These are phyloP conservation scores for Cardamine resedifolia DNA, from an alignment of 345 rosid genomes.

Conservation along the genomic window DNA sequence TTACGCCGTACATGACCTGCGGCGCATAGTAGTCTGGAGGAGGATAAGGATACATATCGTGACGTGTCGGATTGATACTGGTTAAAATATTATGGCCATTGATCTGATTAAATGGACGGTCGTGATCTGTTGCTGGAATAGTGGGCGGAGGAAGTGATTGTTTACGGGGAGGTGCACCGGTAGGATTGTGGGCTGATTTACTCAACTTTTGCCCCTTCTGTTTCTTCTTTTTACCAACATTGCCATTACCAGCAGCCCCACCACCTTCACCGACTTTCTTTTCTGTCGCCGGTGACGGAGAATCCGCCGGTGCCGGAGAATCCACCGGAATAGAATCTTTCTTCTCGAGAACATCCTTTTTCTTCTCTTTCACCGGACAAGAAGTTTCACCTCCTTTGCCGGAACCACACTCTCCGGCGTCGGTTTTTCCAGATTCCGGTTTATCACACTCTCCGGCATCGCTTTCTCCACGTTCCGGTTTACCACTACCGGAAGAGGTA, in stretches of 20 bases:
- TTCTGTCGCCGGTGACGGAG: constrained; percentile 40
- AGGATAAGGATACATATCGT: constrained; percentile 36
- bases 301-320: constrained; percentile 35
- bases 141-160: constrained; percentile 30
- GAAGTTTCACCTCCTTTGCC: neutral
- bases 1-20: constrained; percentile 49
- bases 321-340: constrained; percentile 22
- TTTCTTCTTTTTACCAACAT: constrained; percentile 57
- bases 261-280: constrained; percentile 23
- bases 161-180: constrained; percentile 17
- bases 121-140: constrained; percentile 14
- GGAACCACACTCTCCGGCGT: constrained; percentile 27
- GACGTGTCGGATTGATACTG: constrained; percentile 49
- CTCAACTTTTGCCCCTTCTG: constrained; percentile 56
- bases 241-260: constrained; percentile 15
- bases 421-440: constrained; percentile 31
- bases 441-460: constrained; percentile 28
- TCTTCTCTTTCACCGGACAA: constrained; percentile 33
- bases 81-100: neutral
- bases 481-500: constrained; percentile 9
- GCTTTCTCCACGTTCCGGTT: constrained; percentile 26
- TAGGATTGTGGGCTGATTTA: constrained; percentile 1
- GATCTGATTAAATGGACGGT: constrained; percentile 17
- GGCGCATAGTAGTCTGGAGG: constrained; percentile 41
- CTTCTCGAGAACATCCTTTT: constrained; percentile 34